Percentiles rank a stretch among this genome's conserved stretches.
These are phyloP conservation scores for Heterobasidion annosum DNA, from an alignment of 1,284 basidiomycete genomes.

Conservation along the genomic window DNA sequence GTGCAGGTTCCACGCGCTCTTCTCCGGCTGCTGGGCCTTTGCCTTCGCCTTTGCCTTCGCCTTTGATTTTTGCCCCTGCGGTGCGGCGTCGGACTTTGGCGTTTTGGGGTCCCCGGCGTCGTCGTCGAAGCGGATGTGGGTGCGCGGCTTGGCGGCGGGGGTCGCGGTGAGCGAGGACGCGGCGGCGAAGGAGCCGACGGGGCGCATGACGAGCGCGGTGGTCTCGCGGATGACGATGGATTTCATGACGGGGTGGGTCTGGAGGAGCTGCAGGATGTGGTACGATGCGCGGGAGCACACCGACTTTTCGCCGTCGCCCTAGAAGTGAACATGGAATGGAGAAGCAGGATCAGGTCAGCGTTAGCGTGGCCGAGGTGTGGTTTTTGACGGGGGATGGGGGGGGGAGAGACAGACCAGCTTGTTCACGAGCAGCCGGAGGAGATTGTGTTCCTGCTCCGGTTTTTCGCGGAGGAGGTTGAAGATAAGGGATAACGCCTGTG, in stretches of 20 bases:
- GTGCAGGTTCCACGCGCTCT: constrained; percentile 23
- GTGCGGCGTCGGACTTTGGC: too few relatives aligned
- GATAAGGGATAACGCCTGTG: constrained; percentile 41
- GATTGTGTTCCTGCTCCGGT: constrained; percentile 96
- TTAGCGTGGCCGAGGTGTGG: neutral
- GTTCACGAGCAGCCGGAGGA: constrained; percentile 88
- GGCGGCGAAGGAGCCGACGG: constrained; percentile 32
- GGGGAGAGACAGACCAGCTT: constrained; percentile 60
- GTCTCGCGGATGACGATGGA: constrained; percentile 84
- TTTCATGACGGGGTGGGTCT: constrained; percentile 94
- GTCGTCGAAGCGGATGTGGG: constrained; percentile 29
- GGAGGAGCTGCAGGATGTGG: constrained; percentile 83
- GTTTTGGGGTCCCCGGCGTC: constrained; percentile 6
- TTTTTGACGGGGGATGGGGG: neutral
- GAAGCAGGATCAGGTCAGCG: neutral
- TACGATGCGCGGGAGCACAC: constrained; percentile 89
- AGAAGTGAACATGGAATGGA: neutral
- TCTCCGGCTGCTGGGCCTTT: constrained; percentile 5
- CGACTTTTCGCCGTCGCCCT: constrained; percentile 88
- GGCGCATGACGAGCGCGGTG: constrained; percentile 68
- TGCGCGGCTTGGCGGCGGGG: constrained; percentile 16
- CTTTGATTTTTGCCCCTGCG: constrained; percentile 10
- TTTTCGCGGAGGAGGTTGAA: constrained; percentile 81
- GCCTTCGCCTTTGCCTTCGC: constrained; percentile 2
- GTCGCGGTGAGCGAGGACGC: constrained; percentile 24